Base-by-base conservation (phyloP, 2,329 filamentous ascomycete genomes). In the Zalaria obscura region DNA sequence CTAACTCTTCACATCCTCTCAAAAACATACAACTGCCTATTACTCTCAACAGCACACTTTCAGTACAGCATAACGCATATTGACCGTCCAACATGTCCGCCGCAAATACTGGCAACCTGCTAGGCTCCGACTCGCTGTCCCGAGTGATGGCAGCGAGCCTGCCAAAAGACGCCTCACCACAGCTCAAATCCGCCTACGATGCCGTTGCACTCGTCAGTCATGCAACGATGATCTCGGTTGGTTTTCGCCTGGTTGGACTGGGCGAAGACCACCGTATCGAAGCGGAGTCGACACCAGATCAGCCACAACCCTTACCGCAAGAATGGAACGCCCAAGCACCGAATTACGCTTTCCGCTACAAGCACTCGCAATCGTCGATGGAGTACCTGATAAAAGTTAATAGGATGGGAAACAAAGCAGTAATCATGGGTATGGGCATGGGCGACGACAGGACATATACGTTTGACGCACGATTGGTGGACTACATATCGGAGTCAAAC, bases 151-250 rank as follows among this genome's bases (percentile, higher is more conserved):
- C 62, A 31, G 52, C 57, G 27, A 65, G 63, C 33, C 52, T 70
- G 36, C 64, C 67, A 1, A 55, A 55, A 45, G 51, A 57, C 32
- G 50, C 54, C 7, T 53, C 52, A 1, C 56, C 63, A 36, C 58
- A 64, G 49, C 52, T 88, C 27, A 78, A 78, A 50, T 80, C 74
- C 44, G 74, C 81, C 0, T 85, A 82, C 58, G 88, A 96, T 64
- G 85, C 82, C 38, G 68, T 95, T 46, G 86, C 85, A 10, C 73
- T 96, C 25, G 80, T 93, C 47, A 70, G 80, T 18, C 89, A 98
- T 60, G 82, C 85, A 3, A 86, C 80, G 53, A 83, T 96, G 78
- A 59, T 75, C 25, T 78, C 80, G 5, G 76, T 89, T 2, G 83
- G 78, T 48, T 96, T 95, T 59, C 73, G 80, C 40, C 70, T 96